phyloP scores from a whole-genome alignment of 345 rosid species.

The Adansonia digitata region DNA sequence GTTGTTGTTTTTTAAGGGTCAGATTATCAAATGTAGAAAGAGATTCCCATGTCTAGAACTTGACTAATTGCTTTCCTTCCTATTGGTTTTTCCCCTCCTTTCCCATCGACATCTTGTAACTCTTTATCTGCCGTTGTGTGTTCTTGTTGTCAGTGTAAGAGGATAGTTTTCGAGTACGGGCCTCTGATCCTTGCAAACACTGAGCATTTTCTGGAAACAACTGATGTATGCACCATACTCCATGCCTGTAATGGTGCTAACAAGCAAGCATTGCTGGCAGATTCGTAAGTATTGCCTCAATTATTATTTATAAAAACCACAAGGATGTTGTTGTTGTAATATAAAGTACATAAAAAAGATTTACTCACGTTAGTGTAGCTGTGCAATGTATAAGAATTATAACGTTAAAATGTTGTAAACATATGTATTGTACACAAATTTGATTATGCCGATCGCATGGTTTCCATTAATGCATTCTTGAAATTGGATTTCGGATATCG shows the following conservation, averaged over 20 bases:
- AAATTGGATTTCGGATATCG: too few relatives aligned
- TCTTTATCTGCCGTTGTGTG: not conserved
- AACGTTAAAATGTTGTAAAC: not conserved
- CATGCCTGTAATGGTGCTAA: slow-evolving; percentile 48
- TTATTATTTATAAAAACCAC: not conserved
- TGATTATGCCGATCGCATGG: too few relatives aligned
- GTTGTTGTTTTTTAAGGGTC: too few relatives aligned
- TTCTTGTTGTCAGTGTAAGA: slow-evolving; percentile 64
- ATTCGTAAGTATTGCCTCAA: slow-evolving; percentile 26
- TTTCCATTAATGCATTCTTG: too few relatives aligned
- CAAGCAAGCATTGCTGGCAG: slow-evolving; percentile 30
- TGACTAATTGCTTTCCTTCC: not conserved
- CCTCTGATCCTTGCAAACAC: slow-evolving; percentile 67
- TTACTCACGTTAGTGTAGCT: too few relatives aligned
- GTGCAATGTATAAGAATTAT: not conserved
- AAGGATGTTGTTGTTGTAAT: not conserved
- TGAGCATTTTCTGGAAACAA: slow-evolving; percentile 72
- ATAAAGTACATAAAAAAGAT: not conserved
- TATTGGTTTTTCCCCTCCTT: not conserved
- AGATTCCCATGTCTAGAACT: too few relatives aligned
- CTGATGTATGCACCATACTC: slow-evolving; percentile 60
- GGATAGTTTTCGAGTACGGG: slow-evolving; percentile 79
- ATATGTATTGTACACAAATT: too few relatives aligned
- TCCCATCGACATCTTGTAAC: not conserved
- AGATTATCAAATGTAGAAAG: too few relatives aligned